Conservation (phyloP, 2,329 filamentous ascomycete genomes). For the Aspergillus chevalieri region DNA sequence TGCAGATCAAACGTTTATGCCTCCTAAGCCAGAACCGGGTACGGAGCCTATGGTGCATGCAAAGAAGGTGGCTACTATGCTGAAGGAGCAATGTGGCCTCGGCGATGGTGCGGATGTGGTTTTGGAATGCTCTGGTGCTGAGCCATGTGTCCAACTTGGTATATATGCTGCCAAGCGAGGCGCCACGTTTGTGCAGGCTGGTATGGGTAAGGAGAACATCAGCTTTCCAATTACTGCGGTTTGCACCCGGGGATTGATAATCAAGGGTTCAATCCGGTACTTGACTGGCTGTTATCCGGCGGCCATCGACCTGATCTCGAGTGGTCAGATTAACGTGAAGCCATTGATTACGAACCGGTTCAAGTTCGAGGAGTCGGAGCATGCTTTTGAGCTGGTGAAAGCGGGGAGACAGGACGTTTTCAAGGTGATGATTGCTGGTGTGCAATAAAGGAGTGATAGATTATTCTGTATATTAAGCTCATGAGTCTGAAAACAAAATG, state of each 20-base stretch:
- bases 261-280: slow-evolving; percentile 25
- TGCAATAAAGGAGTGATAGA: not conserved
- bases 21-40: not conserved
- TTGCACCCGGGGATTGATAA: slow-evolving; percentile 24
- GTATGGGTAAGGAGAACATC: slow-evolving; percentile 31
- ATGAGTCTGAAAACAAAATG: too few relatives aligned
- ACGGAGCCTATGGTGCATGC: not conserved
- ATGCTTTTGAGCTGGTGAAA: not conserved
- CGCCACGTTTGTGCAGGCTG: slow-evolving; percentile 22
- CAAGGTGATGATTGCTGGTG: not conserved
- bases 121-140: slow-evolving; percentile 37
- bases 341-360: not conserved
- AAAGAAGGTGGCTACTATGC: not conserved
- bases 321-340: slow-evolving; percentile 13
- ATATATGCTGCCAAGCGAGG: slow-evolving; percentile 25
- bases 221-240: slow-evolving; percentile 28
- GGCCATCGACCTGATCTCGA: slow-evolving; percentile 31
- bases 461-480: not conserved
- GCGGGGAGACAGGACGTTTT: not conserved
- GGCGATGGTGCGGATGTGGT: slow-evolving; percentile 16
- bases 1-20: not conserved
- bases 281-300: slow-evolving; percentile 22
- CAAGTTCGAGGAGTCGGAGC: not conserved
- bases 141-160: slow-evolving; percentile 38
- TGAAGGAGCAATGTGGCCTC: not conserved